These are phyloP conservation scores for Didymella pomorum DNA, from an alignment of 2,329 filamentous ascomycete genomes.

Conservation along the genomic window DNA sequence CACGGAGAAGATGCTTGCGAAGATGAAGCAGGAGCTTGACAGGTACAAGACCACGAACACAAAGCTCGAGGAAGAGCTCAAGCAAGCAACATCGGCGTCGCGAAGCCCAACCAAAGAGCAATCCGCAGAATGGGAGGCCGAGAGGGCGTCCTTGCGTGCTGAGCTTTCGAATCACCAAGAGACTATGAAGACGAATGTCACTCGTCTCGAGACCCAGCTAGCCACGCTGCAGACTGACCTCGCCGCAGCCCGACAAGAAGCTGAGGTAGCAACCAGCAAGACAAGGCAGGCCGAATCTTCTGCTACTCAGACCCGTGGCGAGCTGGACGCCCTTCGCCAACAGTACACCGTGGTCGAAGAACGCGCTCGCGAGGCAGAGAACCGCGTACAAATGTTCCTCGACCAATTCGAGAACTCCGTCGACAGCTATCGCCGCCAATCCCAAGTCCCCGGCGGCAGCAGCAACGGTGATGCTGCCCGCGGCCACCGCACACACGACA, in stretches of 20 bases:
- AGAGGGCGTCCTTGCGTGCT: conserved; percentile 71
- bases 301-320: conserved; percentile 65
- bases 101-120: conserved; percentile 53
- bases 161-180: conserved; percentile 75
- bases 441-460: conserved; percentile 53
- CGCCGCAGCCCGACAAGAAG: conserved; percentile 69
- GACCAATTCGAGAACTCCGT: conserved; percentile 95
- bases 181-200: conserved; percentile 71
- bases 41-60: conserved; percentile 89
- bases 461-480: conserved; percentile 44
- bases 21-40: conserved; percentile 96
- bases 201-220: conserved; percentile 76
- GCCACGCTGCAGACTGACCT: conserved; percentile 74
- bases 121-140: conserved; percentile 74
- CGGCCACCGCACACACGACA: conserved; percentile 61
- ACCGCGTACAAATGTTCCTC: conserved; percentile 89
- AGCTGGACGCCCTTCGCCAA: conserved; percentile 81
- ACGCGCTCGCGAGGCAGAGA: conserved; percentile 87
- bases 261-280: conserved; percentile 67
- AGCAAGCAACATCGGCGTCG: conserved; percentile 58
- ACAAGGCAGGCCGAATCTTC: conserved; percentile 62
- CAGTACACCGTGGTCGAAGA: conserved; percentile 84
- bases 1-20: conserved; percentile 98
- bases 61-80: conserved; percentile 83
- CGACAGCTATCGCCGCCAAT: conserved; percentile 88